Evolutionary conservation across 805 yeast species (phyloP), one percentile per base, ranked within the genome.

Genomic region (Nakazawaea molendinolei): DNA sequence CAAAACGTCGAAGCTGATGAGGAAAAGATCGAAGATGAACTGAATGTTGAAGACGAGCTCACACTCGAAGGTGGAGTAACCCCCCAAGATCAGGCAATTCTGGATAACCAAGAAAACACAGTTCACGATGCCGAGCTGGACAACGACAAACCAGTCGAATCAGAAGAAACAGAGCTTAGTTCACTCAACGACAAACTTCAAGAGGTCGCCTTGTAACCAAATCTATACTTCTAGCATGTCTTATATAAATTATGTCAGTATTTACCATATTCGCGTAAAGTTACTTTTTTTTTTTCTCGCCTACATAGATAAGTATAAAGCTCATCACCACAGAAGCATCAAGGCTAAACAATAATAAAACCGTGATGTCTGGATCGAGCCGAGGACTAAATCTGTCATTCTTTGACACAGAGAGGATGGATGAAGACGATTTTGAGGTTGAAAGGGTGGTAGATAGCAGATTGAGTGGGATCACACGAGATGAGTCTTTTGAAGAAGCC

Each of bases 21-120:
- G 17, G n/a, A 41, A 45, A 10, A 30, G 42, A 42, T 32, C 36
- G 50, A 41, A 17, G 43, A 44, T 10, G 48, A 46, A 5, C n/a
- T n/a, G n/a, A n/a, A 28, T 8, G 15, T 28, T 5, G 30, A 21
- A 30, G 18, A 14, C 28, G 23, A 28, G 15, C 19, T 12, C 19
- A 13, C 13, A 27, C 29, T 19, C 13, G 29, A 24, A 24, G 8
- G 13, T 8, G 13, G n/a, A 24, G n/a, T n/a, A n/a, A n/a, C n/a
- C n/a, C 23, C 12, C 27, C 12, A 24, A 24, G 27, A 24, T 6
- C 7, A 8, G n/a, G n/a, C 14, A 6, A n/a, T 8, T 8, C 23
- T 22, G 27, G 27, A 24, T 10, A 24, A 6, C 14, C 13, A 8
- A 24, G 13, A 8, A 10, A 8, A 8, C n/a, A n/a, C n/a, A n/a